These are phyloP conservation scores for Cicer bijugum DNA, from an alignment of 306 rosid species.

Conservation along the genomic window DNA sequence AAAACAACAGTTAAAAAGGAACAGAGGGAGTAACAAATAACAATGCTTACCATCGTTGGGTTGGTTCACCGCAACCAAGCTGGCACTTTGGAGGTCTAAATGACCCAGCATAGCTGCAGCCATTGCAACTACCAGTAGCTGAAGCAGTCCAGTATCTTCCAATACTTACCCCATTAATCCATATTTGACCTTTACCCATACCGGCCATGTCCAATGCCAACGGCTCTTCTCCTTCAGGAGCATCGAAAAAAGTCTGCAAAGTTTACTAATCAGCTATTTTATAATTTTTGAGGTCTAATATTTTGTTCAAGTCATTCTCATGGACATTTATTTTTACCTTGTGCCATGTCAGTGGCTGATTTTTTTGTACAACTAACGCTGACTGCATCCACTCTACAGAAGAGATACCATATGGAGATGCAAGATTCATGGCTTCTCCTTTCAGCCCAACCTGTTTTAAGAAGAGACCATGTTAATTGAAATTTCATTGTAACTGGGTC, in stretches of 20 bases:
- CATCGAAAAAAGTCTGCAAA: slow-evolving; percentile 75
- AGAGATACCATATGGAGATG: slow-evolving; percentile 70
- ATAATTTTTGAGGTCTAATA: slow-evolving; percentile 12
- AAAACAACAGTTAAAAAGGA: no score
- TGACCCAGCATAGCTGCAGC: slow-evolving; percentile 73
- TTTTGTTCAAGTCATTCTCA: slow-evolving; percentile 21
- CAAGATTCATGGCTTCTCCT: slow-evolving; percentile 97
- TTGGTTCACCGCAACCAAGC: slow-evolving; percentile 88
- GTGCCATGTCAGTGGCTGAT: slow-evolving; percentile 96
- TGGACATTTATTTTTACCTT: slow-evolving; percentile 59
- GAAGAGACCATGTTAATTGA: slow-evolving; percentile 31
- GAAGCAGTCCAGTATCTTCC: slow-evolving; percentile 97
- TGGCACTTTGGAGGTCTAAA: slow-evolving; percentile 90
- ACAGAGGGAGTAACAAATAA: slow-evolving; percentile 21
- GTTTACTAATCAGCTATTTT: slow-evolving; percentile 33
- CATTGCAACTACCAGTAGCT: slow-evolving; percentile 76
- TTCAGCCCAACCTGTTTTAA: slow-evolving; percentile 82
- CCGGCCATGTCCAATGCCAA: slow-evolving; percentile 94
- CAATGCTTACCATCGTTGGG: slow-evolving; percentile 83
- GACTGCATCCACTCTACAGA: slow-evolving; percentile 86
- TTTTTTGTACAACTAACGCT: slow-evolving; percentile 65
- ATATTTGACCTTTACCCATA: slow-evolving; percentile 99
- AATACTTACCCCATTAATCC: slow-evolving; percentile 92
- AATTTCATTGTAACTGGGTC: slow-evolving; percentile 14
- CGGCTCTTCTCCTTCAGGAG: slow-evolving; percentile 89